Evolutionary conservation across 306 rosid species (phyloP).

Genomic region (Lathyrus aphaca): DNA sequence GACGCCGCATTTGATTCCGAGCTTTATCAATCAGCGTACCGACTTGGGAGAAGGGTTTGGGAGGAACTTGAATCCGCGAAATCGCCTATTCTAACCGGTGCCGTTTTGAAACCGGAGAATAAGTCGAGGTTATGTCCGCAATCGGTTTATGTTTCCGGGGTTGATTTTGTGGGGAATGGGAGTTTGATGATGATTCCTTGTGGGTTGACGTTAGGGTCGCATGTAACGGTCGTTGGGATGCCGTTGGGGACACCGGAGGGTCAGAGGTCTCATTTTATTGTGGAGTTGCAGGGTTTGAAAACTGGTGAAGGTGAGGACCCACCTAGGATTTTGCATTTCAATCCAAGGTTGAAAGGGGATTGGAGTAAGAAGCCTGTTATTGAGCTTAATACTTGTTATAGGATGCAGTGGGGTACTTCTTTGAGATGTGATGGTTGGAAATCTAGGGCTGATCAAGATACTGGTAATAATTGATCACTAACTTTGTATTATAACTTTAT

Average conservation of each 20-base stretch:
- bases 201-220: conserved; percentile 88
- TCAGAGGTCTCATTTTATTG: conserved; percentile 64
- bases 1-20: conserved; percentile 55
- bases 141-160: conserved; percentile 64
- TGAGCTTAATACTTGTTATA: conserved; percentile 87
- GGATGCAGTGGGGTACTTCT: conserved; percentile 96
- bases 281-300: conserved; percentile 90
- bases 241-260: conserved; percentile 51
- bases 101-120: conserved; percentile 34
- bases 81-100: neutral
- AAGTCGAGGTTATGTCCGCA: conserved; percentile 55
- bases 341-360: conserved; percentile 90
- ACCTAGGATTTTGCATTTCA: conserved; percentile 83
- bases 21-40: conserved; percentile 60
- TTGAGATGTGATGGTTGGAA: conserved; percentile 91
- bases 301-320: conserved; percentile 92
- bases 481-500: neutral
- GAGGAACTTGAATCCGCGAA: conserved; percentile 47
- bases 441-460: conserved; percentile 86
- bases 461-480: conserved; percentile 53
- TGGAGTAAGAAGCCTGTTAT: conserved; percentile 91
- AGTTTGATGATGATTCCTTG: conserved; percentile 75
- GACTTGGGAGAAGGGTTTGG: conserved; percentile 66
- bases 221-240: conserved; percentile 73
- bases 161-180: conserved; percentile 51